phyloP scores from a whole-genome alignment of 371 early-diverging fungal species.

The Homolaphlyctis polyrhiza region DNA sequence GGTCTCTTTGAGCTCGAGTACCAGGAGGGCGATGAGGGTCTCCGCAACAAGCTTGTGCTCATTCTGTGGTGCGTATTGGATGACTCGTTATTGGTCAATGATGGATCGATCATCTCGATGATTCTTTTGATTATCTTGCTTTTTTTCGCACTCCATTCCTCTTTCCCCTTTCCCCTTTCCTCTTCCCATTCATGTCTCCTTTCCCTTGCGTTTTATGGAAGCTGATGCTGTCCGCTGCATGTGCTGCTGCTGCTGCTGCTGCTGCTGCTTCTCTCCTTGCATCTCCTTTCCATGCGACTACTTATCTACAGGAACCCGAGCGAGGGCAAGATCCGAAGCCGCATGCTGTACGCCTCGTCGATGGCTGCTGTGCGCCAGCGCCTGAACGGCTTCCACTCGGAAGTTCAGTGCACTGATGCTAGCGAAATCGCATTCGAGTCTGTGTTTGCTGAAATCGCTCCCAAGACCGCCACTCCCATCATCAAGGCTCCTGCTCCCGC shows the following conservation, averaged over 20 bases:
- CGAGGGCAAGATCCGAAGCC: slow-evolving; percentile 63
- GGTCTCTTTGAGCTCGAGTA: slow-evolving; percentile 76
- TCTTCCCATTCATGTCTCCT: no score
- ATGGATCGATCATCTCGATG: not conserved
- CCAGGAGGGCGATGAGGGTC: slow-evolving; percentile 59
- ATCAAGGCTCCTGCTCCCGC: not conserved
- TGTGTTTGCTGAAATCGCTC: slow-evolving; percentile 38
- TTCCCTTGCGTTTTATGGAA: no score
- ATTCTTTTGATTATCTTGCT: not conserved
- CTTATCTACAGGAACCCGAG: slow-evolving; percentile 63
- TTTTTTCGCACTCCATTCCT: no score
- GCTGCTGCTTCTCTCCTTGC: no score
- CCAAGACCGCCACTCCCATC: slow-evolving; percentile 30
- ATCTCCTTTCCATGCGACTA: no score
- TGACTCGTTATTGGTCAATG: no score
- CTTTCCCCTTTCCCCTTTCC: no score
- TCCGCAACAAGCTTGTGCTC: slow-evolving; percentile 72
- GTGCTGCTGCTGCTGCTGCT: no score
- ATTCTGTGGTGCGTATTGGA: slow-evolving; percentile 48
- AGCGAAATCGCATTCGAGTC: slow-evolving; percentile 49
- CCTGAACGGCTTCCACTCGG: slow-evolving; percentile 69
- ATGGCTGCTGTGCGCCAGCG: slow-evolving; percentile 74
- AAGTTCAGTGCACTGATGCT: slow-evolving; percentile 81
- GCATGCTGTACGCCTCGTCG: slow-evolving; percentile 92
- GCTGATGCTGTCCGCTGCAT: no score